Base-by-base conservation (phyloP, 352 stramenopile species). In the Pythium rishiriense region DNA sequence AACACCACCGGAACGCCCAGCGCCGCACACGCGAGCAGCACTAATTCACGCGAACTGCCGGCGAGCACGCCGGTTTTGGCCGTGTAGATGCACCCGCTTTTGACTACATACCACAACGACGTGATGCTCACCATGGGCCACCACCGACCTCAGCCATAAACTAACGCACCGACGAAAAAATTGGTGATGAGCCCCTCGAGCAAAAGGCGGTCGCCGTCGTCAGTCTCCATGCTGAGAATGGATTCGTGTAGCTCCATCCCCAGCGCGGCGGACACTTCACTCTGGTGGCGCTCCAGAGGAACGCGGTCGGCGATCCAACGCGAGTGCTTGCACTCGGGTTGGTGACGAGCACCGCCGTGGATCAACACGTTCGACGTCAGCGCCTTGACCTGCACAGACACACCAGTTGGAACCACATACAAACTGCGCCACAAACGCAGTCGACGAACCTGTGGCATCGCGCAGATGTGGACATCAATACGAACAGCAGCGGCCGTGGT, bases 121-220 rank as follows among this genome's bases (percentile, higher is more conserved):
- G n/a, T n/a, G n/a, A n/a, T n/a, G n/a, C n/a, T n/a, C n/a, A n/a
- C n/a, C n/a, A n/a, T n/a, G n/a, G n/a, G n/a, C n/a, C n/a, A n/a
- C n/a, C n/a, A n/a, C n/a, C n/a, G n/a, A n/a, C n/a, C n/a, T n/a
- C n/a, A n/a, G n/a, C n/a, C n/a, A n/a, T n/a, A n/a, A n/a, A n/a
- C n/a, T n/a, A n/a, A 72, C 75, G 24, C 63, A 93, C 84, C 68
- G 48, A 90, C 78, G 48, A 89, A 94, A 31, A 94, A 87, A 58
- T 94, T 94, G 53, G 80, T 87, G 50, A 89, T 81, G 22, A 92
- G 66, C 14, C 85, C 85, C 77, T 94, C 85, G 33, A 92, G 69
- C 31, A 94, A 67, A 31, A 55, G 4, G 45, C 75, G 45, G 14
- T 56, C 62, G 12, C 25, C 39, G 8, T 42, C 66, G 4, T 43